Percentiles rank a stretch among this genome's conserved stretches.
Conservation (phyloP, 768 basidiomycete species). For the Calocybe indica region DNA sequence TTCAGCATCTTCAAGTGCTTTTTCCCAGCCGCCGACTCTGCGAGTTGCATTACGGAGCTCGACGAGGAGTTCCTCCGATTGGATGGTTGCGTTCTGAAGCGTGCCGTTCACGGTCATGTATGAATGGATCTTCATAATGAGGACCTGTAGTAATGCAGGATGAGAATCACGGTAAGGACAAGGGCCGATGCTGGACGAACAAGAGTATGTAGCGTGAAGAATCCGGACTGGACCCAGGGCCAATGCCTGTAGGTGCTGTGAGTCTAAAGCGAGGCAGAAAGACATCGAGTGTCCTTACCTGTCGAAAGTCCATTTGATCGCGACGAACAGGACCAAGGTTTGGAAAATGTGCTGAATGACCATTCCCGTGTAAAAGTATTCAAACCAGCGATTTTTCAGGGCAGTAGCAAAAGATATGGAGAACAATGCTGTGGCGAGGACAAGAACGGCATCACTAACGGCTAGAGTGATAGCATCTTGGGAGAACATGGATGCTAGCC, state of each 20-base stretch:
- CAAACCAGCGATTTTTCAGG: slow-evolving; percentile 72
- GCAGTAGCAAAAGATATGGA: slow-evolving; percentile 75
- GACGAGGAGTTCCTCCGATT: slow-evolving; percentile 36
- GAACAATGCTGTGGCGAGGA: slow-evolving; percentile 67
- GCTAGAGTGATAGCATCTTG: slow-evolving; percentile 80
- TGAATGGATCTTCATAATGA: slow-evolving; percentile 97
- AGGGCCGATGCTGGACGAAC: slow-evolving; percentile 28
- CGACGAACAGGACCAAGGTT: slow-evolving; percentile 59
- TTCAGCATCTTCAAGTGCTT: slow-evolving; percentile 48
- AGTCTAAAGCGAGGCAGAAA: background rate
- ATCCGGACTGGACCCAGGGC: slow-evolving; percentile 98
- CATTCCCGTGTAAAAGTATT: slow-evolving; percentile 72
- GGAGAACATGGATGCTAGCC: slow-evolving; percentile 84
- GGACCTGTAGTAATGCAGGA: slow-evolving; percentile 35
- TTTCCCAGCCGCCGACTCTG: slow-evolving; percentile 61
- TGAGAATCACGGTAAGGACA: background rate
- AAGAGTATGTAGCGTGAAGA: slow-evolving; percentile 80
- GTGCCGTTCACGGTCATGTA: slow-evolving; percentile 88
- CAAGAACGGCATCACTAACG: slow-evolving; percentile 77
- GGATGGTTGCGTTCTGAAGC: slow-evolving; percentile 48
- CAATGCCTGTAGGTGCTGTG: slow-evolving; percentile 56
- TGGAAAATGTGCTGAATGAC: slow-evolving; percentile 80
- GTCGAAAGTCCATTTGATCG: slow-evolving; percentile 89
- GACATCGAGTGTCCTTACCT: slow-evolving; percentile 33
- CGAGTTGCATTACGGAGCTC: slow-evolving; percentile 42